Conservation (phyloP, 1,139 yeast species). For the Lizanozyma gosingica region DNA sequence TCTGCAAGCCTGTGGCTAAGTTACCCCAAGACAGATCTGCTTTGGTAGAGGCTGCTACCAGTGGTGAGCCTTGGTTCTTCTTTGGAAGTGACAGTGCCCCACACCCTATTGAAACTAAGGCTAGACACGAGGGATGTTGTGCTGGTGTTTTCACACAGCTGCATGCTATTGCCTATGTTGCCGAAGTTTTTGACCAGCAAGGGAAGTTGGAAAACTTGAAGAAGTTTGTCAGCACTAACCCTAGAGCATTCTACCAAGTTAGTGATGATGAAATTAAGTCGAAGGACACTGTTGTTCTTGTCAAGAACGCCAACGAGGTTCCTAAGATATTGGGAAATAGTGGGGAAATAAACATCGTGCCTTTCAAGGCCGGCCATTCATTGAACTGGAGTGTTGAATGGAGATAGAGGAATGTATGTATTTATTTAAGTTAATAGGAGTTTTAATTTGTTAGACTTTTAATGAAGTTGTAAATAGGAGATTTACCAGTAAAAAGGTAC, state of each 20-base stretch:
- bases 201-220: constrained; percentile 58
- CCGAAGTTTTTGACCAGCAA: constrained; percentile 69
- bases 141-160: constrained; percentile 97
- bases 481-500: too few relatives aligned
- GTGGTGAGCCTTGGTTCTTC: constrained; percentile 88
- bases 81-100: constrained; percentile 98
- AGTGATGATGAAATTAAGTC: constrained; percentile 29
- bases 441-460: too few relatives aligned
- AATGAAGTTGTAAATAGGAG: too few relatives aligned
- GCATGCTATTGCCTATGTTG: constrained; percentile 72
- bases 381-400: constrained; percentile 74
- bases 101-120: constrained; percentile 73
- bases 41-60: constrained; percentile 76
- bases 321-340: constrained; percentile 49
- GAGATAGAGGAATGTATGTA: constrained; percentile 31
- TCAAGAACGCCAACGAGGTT: constrained; percentile 41
- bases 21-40: constrained; percentile 78
- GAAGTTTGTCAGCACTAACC: constrained; percentile 69
- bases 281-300: constrained; percentile 42
- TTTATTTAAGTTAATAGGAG: too few relatives aligned
- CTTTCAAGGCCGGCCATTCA: constrained; percentile 80
- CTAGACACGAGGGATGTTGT: constrained; percentile 76
- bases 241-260: constrained; percentile 60
- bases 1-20: constrained; percentile 97
- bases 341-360: constrained; percentile 56